Percentiles rank a stretch among this genome's conserved stretches.
Evolutionary conservation across 1,284 basidiomycete species (phyloP).

Genomic region (Anthracocystis walkeri): DNA sequence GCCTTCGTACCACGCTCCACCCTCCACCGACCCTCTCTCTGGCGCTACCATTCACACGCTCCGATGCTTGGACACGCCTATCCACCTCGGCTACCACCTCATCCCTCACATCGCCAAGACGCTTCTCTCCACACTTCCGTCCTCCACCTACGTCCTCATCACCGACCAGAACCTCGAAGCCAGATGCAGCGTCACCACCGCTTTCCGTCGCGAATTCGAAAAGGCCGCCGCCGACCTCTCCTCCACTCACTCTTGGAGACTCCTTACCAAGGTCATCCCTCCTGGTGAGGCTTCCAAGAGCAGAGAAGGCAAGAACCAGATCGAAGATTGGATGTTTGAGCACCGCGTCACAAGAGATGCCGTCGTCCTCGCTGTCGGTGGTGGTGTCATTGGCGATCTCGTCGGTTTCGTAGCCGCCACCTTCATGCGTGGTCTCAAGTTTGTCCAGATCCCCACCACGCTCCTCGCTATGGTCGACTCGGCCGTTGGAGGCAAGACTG

Average conservation of each 20-base stretch:
- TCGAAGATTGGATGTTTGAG: conserved; percentile 92
- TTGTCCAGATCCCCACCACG: conserved; percentile 96
- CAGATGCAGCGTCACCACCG: conserved; percentile 69
- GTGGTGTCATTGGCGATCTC: conserved; percentile 94
- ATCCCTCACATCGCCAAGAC: conserved; percentile 74
- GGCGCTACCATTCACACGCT: conserved; percentile 64
- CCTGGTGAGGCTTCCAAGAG: conserved; percentile 95
- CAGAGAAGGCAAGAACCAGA: conserved; percentile 87
- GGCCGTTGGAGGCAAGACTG: conserved; percentile 95
- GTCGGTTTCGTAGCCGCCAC: conserved; percentile 97
- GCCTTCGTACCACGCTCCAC: conserved; percentile 67
- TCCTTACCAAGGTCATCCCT: conserved; percentile 82
- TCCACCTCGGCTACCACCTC: conserved; percentile 68
- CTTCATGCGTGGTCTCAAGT: conserved; percentile 80
- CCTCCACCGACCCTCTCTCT: conserved; percentile 53
- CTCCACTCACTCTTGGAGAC: conserved; percentile 73
- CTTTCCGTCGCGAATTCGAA: conserved; percentile 53
- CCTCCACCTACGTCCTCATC: conserved; percentile 90
- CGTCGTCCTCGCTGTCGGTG: conserved; percentile 91
- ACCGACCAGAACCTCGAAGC: conserved; percentile 87
- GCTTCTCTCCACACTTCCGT: conserved; percentile 77
- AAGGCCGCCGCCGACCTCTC: conserved; percentile 62
- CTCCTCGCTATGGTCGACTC: conserved; percentile 99
- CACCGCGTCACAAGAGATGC: conserved; percentile 93
- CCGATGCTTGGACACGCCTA: conserved; percentile 61